Percentiles rank a stretch among this genome's conserved stretches.
Conservation (phyloP, 306 rosid genomes). For the Corylus americana region DNA sequence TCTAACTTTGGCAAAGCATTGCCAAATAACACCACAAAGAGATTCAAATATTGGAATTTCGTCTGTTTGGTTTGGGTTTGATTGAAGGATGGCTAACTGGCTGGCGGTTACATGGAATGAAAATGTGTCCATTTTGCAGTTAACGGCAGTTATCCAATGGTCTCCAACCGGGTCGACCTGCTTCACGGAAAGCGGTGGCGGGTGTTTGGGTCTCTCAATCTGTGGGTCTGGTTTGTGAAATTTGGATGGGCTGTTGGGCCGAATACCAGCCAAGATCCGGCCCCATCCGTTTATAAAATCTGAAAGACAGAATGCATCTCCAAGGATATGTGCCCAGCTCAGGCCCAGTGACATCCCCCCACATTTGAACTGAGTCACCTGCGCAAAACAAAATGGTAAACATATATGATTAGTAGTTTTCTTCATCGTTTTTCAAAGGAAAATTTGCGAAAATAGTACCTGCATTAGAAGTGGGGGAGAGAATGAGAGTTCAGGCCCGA, state of each 20-base stretch:
- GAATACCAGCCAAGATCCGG: slow-evolving; percentile 17
- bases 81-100: slow-evolving; percentile 46
- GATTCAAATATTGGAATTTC: slow-evolving; percentile 63
- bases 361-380: slow-evolving; percentile 66
- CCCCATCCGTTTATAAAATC: slow-evolving; percentile 52
- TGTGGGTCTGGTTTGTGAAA: slow-evolving; percentile 22
- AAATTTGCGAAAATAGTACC: slow-evolving; percentile 34
- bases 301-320: slow-evolving; percentile 59
- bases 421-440: background rate
- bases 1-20: slow-evolving; percentile 49
- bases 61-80: slow-evolving; percentile 24
- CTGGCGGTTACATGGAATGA: slow-evolving; percentile 52
- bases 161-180: slow-evolving; percentile 73
- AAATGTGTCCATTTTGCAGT: slow-evolving; percentile 63
- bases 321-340: slow-evolving; percentile 80
- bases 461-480: slow-evolving; percentile 71
- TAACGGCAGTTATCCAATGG: slow-evolving; percentile 64
- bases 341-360: slow-evolving; percentile 78
- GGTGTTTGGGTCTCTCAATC: background rate
- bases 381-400: background rate
- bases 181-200: slow-evolving; percentile 38
- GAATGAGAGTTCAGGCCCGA: slow-evolving; percentile 79
- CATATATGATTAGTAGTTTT: too few species aligned
- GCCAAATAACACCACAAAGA: slow-evolving; percentile 69
- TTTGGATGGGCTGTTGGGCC: slow-evolving; percentile 15